Evolutionary conservation across 2,329 filamentous ascomycete species (phyloP), one percentile per base, ranked within the genome.

Genomic region (Colletotrichum eleusines): DNA sequence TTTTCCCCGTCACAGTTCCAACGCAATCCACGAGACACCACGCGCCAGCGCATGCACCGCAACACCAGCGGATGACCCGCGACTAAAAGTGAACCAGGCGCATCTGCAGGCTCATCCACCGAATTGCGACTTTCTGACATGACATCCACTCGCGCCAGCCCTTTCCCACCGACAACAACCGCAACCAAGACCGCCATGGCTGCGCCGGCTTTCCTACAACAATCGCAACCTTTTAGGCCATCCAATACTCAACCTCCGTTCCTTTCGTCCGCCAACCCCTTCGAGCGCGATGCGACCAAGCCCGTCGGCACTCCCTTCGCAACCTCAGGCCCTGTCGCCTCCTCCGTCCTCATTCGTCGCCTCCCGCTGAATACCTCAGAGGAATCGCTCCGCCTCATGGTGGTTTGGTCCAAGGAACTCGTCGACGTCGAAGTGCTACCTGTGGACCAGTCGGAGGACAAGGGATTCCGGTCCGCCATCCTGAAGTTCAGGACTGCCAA

Each of bases 341-440:
- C 81, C 74, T 76, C 83, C 28, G 81, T 89, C 44, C 76, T 88
- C 57, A 87, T 90, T 71, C 86, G 86, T 63, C 83, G 84, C 73
- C 81, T 91, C 16, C 88, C 88, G 1, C 73, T 81, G 60, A 85
- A 86, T 74, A 88, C 85, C 3, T 85, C 85, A 1, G 85, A 88
- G 61, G 84, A 89, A 61, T 83, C 83, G 31, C 75, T 91, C 62
- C 82, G 85, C 57, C 78, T 88, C 38, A 90, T 90, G 87, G 81
- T 88, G 42, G 81, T 89, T 51, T 90, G 87, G 79, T 88, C 86
- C 62, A 83, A 89, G 74, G 87, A 90, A 46, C 79, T 89, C 16
- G 76, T 83, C 46, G 81, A 83, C 54, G 81, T 87, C 23, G 84
- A 89, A 73, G 78, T 90, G 33, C 78, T 90, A 5, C 80, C 86